Base-by-base conservation (phyloP, 2,329 filamentous ascomycete species). In the Nothophaeocryptopus gaeumannii region DNA sequence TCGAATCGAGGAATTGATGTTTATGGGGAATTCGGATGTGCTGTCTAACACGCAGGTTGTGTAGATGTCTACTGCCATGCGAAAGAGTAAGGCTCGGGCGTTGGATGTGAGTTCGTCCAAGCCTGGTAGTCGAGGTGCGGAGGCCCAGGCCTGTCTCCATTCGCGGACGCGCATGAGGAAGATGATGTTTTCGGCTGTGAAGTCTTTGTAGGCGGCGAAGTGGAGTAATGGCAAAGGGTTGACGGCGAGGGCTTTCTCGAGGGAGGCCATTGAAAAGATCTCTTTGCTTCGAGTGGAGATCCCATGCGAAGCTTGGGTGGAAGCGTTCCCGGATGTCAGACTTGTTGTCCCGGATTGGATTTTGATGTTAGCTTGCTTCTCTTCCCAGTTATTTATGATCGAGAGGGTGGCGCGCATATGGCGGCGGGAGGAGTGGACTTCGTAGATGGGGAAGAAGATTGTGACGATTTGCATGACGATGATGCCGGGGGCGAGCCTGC, bases 181-280 rank as follows among this genome's bases (percentile, higher is more conserved):
- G 39, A 83, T 78, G 56, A 87, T 83, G 62, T 88, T 88, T 64
- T 88, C 84, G 11, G 83, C 84, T 0, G 83, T 86, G 62, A 87
- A 86, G 58, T 87, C 84, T 32, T 78, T 75, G 1, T 80, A 72
- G 0, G 83, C 83, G 0, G 84, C 83, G 63, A 85, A 88, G 45
- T 81, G 69, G 48, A 84, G 80, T 0, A 88, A 74, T 0, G 80
- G 79, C 4, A 75, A 71, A 0, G 81, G 79, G 62, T 85, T 83
- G 42, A 75, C 73, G 46, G 76, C 71, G 0, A 88, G 71, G 4
- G 82, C 79, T 51, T 80, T 73, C 55, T 87, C 83, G 2, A 87
- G 74, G 0, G 82, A 80, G 36, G 74, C 72, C 78, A 85, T 83
- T 38, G 79, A 81, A 40, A 79, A 71, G 58, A 81, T 73, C 7